Conservation (phyloP, 768 basidiomycete genomes). For the Gautieria morchelliformis region DNA sequence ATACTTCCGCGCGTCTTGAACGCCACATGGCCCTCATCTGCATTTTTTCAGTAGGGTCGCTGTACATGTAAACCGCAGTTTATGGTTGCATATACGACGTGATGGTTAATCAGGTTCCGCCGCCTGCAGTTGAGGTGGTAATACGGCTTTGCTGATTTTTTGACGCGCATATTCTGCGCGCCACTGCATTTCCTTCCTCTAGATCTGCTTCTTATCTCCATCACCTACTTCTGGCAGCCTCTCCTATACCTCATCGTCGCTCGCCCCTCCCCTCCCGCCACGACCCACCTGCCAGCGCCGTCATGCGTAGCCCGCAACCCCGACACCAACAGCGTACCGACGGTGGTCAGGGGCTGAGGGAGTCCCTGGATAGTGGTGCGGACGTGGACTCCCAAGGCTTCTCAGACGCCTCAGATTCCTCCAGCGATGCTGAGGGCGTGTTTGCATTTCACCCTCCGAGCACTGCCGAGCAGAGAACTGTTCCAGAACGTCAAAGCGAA, state of each 20-base stretch:
- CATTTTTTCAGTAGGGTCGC: no score
- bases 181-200: neutral
- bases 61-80: no score
- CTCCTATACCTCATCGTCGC: neutral
- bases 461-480: constrained; percentile 44
- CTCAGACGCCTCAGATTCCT: constrained; percentile 34
- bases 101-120: no score
- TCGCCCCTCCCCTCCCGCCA: neutral
- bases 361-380: no score
- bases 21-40: no score
- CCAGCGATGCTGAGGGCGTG: constrained; percentile 74
- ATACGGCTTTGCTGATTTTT: neutral
- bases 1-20: no score
- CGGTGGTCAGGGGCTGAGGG: neutral
- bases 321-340: neutral
- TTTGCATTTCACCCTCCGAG: constrained; percentile 83
- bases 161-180: neutral
- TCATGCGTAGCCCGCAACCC: neutral
- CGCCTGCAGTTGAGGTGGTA: no score
- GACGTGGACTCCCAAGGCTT: neutral
- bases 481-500: constrained; percentile 17
- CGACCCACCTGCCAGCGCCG: neutral
- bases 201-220: neutral
- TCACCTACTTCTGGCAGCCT: neutral
- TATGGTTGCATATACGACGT: no score